phyloP scores from a whole-genome alignment of 805 yeast species.

The Spathaspora boniae region DNA sequence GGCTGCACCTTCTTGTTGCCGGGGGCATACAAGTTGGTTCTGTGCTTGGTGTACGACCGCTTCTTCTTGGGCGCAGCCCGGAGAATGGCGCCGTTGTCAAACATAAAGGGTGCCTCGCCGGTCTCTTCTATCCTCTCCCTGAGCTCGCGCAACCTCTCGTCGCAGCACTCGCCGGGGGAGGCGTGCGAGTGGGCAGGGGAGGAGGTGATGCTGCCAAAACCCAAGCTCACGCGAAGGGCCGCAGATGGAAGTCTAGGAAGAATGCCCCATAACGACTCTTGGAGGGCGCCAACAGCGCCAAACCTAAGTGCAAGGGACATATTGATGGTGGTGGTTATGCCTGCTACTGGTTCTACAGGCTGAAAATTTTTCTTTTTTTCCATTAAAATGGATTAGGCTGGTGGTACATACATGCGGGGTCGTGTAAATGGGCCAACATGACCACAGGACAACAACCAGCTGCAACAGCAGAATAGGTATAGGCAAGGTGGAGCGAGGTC shows the following conservation, averaged over 20 bases:
- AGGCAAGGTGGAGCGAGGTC: too few relatives aligned
- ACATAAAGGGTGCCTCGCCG: conserved; percentile 37
- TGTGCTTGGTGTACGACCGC: conserved; percentile 79
- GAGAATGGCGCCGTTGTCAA: conserved; percentile 65
- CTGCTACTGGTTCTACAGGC: not conserved
- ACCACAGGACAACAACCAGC: too few relatives aligned
- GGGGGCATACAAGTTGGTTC: conserved; percentile 79
- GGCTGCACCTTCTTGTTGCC: conserved; percentile 78
- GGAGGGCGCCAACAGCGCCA: conserved; percentile 10
- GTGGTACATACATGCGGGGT: not conserved
- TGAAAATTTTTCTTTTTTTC: too few relatives aligned
- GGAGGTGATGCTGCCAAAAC: too few relatives aligned
- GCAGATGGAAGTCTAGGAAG: conserved; percentile 16
- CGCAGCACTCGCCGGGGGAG: conserved; percentile 13
- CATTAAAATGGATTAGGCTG: not conserved
- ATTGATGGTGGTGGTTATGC: too few relatives aligned
- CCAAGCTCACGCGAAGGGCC: conserved; percentile 7
- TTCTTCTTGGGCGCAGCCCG: conserved; percentile 94
- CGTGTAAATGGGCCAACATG: not conserved
- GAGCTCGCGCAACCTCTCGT: conserved; percentile 33
- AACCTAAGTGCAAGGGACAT: conserved; percentile 26
- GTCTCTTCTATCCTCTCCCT: conserved; percentile 36
- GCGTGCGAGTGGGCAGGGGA: too few relatives aligned
- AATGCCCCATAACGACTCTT: conserved; percentile 9
- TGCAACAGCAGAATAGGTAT: too few relatives aligned